Base-by-base conservation (phyloP, 306 rosid species). In the Lathyrus oleraceus region DNA sequence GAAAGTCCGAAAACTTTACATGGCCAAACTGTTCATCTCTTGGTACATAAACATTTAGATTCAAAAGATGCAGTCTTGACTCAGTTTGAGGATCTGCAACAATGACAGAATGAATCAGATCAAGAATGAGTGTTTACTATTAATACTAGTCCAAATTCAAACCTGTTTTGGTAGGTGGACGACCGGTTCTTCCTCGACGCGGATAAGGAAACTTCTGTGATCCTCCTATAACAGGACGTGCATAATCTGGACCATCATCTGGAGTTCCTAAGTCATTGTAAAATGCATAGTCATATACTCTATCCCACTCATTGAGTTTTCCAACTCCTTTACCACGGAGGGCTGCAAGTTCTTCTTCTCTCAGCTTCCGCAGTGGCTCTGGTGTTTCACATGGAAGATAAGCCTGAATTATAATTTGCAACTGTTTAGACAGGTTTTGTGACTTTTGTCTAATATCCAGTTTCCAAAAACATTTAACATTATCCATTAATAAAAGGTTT, bases 231-330 rank as follows among this genome's bases (percentile, higher is more conserved):
- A 83, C 72, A n/a, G 89, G 89, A 32, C 99, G 95, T 5, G 66
- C 91, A 78, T 74, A 65, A 4, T 66, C 36, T 27, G 67, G 48
- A 28, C 97, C 90, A 60, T 60, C 56, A 16, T 84, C 92, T 3
- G 99, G 99, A 61, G 47, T 76, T 20, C 96, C 97, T 62, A 94
- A 73, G 62, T 94, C 99, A 54, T 94, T 91, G 85, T 94, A 94
- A 79, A 7, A 83, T 71, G 80, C 99, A 57, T 94, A 94, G 83
- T 94, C 99, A 71, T 94, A 94, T 6, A 94, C 91, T 85, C 99
- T 84, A 71, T 91, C 99, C 99, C 99, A 94, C 27, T 94, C 96
- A 72, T 83, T 71, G 11, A 89, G 95, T 80, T 84, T 82, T 6
- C 91, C 89, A 0, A 38, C 30, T 12, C 92, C 89, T 30, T 81